These are phyloP conservation scores for Solanum bulbocastanum DNA, from an alignment of 257 asterid genomes.

Conservation along the genomic window DNA sequence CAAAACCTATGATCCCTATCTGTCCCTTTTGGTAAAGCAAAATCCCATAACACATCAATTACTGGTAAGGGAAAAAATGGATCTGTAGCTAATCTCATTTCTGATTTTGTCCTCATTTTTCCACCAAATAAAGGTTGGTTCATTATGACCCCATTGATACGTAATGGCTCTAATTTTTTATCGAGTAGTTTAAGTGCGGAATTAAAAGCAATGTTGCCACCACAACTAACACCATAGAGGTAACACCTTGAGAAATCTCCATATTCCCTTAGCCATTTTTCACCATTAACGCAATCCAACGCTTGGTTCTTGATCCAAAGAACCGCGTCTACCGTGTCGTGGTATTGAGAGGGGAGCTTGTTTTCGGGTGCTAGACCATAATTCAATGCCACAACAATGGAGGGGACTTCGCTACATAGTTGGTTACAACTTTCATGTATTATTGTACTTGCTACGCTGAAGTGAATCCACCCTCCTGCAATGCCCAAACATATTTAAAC, in stretches of 20 bases:
- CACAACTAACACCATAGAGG: constrained; percentile 57
- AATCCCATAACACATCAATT: constrained; percentile 67
- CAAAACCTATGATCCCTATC: constrained; percentile 82
- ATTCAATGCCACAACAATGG: constrained; percentile 53
- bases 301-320: constrained; percentile 56
- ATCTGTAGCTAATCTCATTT: constrained; percentile 64
- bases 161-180: constrained; percentile 31
- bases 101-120: constrained; percentile 56
- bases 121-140: constrained; percentile 79
- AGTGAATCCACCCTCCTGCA: constrained; percentile 39
- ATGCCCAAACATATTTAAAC: neutral
- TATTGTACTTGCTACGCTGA: constrained; percentile 23
- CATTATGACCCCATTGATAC: constrained; percentile 39
- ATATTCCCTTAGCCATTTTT: constrained; percentile 53
- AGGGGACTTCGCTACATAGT: constrained; percentile 38
- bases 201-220: constrained; percentile 58
- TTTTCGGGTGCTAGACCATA: constrained; percentile 78
- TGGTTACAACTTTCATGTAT: constrained; percentile 49
- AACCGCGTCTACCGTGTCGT: constrained; percentile 62
- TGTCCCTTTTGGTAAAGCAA: constrained; percentile 62
- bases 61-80: constrained; percentile 68
- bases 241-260: constrained; percentile 61
- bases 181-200: constrained; percentile 41
- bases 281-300: constrained; percentile 21
- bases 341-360: constrained; percentile 82